A percentile compares a stretch with the other conserved stretches of the same genome.
Conservation (phyloP, 2,329 filamentous ascomycete genomes). For the Fusarium xylarioides region DNA sequence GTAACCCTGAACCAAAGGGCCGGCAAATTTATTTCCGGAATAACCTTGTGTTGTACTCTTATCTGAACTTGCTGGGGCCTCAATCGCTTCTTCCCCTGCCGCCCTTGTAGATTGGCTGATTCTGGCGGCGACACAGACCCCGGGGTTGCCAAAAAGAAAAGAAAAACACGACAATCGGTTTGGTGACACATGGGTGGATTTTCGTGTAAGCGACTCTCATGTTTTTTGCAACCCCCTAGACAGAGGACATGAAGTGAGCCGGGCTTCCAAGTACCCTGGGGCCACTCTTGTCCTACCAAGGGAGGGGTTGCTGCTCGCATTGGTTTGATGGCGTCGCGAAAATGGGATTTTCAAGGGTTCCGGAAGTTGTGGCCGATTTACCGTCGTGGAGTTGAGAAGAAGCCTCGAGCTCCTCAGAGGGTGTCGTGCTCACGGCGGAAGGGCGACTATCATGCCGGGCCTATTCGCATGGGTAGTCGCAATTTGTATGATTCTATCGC, state of each 20-base stretch:
- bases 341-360: neutral
- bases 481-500: slow-evolving; percentile 3
- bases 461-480: neutral
- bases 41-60: neutral
- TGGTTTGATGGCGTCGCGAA: neutral
- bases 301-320: neutral
- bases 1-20: neutral
- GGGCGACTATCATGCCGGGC: neutral
- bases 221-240: neutral
- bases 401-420: neutral
- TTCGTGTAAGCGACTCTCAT: neutral
- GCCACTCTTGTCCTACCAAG: neutral
- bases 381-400: neutral
- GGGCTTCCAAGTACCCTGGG: neutral
- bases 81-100: slow-evolving; percentile 1
- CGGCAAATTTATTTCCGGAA: neutral
- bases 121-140: neutral
- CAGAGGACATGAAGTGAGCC: neutral
- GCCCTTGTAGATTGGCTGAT: slow-evolving; percentile 10
- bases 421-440: neutral
- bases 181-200: neutral
- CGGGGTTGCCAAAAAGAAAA: neutral
- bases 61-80: neutral
- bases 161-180: neutral
- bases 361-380: neutral